phyloP scores from a whole-genome alignment of 495 filamentous ascomycete genomes.

The Aspergillus conjunctus region DNA sequence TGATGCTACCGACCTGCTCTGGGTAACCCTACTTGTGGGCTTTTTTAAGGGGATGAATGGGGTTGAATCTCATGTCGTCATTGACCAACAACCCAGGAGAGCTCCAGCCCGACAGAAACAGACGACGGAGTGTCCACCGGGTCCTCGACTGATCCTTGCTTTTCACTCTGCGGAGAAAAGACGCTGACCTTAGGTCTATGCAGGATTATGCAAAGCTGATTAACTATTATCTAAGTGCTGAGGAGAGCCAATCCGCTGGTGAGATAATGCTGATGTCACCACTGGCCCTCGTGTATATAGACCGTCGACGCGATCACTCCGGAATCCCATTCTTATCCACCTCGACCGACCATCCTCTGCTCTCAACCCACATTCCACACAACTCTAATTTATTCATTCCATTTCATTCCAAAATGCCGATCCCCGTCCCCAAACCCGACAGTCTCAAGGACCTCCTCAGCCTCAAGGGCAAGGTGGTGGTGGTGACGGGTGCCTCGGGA shows the following conservation, averaged over 20 bases:
- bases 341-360: too few species aligned
- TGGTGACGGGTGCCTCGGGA: slow-evolving; percentile 71
- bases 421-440: slow-evolving; percentile 58
- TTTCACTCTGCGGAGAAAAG: background rate
- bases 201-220: background rate
- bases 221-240: background rate
- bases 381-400: slow-evolving; percentile 13
- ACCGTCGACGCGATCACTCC: background rate
- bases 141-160: background rate
- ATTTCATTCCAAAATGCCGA: slow-evolving; percentile 46
- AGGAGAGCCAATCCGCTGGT: background rate
- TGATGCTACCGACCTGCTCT: too few species aligned
- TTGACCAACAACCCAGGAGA: background rate
- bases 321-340: background rate
- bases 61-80: background rate
- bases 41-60: background rate
- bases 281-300: background rate
- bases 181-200: too few species aligned
- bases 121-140: too few species aligned
- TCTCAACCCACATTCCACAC: background rate
- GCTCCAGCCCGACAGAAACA: background rate
- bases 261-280: slow-evolving; percentile 12
- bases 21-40: background rate
- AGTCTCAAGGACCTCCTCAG: slow-evolving; percentile 65
- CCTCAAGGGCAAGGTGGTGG: slow-evolving; percentile 73